phyloP scores from a whole-genome alignment of 305 asterid genomes.

The Fraxinus baroniana region DNA sequence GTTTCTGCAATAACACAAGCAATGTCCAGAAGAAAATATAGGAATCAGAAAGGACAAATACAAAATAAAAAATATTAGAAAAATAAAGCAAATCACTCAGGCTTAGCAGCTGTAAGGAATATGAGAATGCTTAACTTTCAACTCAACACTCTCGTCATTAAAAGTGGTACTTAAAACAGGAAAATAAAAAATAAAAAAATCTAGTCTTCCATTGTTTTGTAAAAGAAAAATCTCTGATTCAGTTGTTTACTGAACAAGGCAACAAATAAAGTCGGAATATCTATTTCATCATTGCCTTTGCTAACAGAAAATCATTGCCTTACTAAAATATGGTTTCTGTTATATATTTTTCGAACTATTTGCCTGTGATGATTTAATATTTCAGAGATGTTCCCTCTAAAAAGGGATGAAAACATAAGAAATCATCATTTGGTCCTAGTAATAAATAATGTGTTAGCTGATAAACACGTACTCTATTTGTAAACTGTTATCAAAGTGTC shows the following conservation, averaged over 20 bases:
- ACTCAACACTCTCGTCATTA: background rate
- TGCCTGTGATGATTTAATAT: background rate
- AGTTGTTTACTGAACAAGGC: background rate
- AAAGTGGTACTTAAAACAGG: background rate
- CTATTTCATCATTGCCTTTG: background rate
- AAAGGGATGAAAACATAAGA: background rate
- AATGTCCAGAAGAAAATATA: background rate
- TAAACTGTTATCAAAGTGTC: background rate
- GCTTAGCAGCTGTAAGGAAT: background rate
- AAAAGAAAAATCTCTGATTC: background rate
- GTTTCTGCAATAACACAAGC: conserved; percentile 43
- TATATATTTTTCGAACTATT: background rate
- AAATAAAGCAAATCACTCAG: background rate
- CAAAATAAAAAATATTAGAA: conserved; percentile 12
- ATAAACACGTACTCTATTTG: background rate
- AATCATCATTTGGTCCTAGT: background rate
- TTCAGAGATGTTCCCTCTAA: background rate
- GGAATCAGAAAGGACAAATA: background rate
- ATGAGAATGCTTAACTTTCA: background rate
- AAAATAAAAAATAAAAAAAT: background rate
- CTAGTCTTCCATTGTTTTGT: background rate
- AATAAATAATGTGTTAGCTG: background rate
- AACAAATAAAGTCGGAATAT: background rate
- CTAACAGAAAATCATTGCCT: background rate
- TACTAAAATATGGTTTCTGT: background rate